Evolutionary conservation across 2,329 filamentous ascomycete genomes (phyloP), one percentile per base, ranked within the genome.

Genomic region (Aspergillus thermomutatus): DNA sequence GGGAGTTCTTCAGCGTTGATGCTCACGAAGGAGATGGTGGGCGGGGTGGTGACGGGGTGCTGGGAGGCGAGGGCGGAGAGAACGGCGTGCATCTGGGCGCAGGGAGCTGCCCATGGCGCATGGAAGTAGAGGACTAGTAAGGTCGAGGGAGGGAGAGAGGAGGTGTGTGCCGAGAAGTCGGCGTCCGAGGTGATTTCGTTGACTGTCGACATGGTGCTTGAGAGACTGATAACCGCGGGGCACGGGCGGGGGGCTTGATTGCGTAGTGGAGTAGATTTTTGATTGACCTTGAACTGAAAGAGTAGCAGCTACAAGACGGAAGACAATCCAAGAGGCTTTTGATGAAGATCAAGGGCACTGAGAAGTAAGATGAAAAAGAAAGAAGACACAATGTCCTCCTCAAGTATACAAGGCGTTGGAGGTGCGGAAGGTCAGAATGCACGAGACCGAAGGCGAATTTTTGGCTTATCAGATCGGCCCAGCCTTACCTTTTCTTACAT

Each of bases 21-120:
- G 60, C 89, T 89, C 59, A 96, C 84, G 87, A 96, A 99, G 65
- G 86, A 86, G 64, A 92, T 89, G 55, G 82, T 79, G 17, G 82
- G 81, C 45, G 89, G 86, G 62, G 82, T 79, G 63, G 84, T 81
- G 67, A 84, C 81, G 60, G 91, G 86, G 77, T 96, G 96, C 73
- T 92, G 91, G 69, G 87, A 86, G 63, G 93, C 92, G 63, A 99
- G 89, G 23, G 91, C 89, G 70, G 85, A 82, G 63, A 99, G 85
- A 66, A 97, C 89, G 51, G 87, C 89, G 65, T 85, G 86, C 92
- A 97, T 97, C 77, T 97, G 92, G 61, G 90, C 87, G 81, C 94
- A 97, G 48, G 94, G 94, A 58, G 92, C 92, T 28, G 94, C 94
- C 94, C 94, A 99, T 64, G 92, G 90, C 21, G 94, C 92, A 75